These are phyloP conservation scores for Zygosaccharomyces pseudobailii DNA, from an alignment of 1,139 yeast genomes.

Conservation along the genomic window DNA sequence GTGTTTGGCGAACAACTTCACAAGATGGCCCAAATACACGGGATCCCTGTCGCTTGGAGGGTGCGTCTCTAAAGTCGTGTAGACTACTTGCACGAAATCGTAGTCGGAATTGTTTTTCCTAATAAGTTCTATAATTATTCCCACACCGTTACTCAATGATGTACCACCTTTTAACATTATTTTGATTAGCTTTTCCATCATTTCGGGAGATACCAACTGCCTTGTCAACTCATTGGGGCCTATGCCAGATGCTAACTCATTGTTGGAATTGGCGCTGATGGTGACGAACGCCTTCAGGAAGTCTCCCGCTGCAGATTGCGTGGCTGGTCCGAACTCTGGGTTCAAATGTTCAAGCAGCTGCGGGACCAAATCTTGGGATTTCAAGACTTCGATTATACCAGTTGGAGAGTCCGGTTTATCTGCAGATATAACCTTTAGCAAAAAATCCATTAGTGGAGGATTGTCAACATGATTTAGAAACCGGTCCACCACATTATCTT, in stretches of 20 bases:
- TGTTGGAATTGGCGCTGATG: conserved; percentile 84
- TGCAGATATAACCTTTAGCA: conserved; percentile 56
- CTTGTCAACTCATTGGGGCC: conserved; percentile 96
- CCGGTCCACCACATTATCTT: conserved; percentile 48
- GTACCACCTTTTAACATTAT: conserved; percentile 90
- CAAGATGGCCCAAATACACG: conserved; percentile 82
- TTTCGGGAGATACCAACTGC: conserved; percentile 73
- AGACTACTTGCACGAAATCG: conserved; percentile 83
- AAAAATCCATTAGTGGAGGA: conserved; percentile 72
- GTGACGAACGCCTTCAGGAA: conserved; percentile 90
- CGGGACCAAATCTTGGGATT: conserved; percentile 48
- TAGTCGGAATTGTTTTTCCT: conserved; percentile 95
- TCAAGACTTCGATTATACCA: conserved; percentile 52
- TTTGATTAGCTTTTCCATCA: conserved; percentile 60
- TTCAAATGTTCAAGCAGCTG: conserved; percentile 49
- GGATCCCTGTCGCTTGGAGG: conserved; percentile 97
- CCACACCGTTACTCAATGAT: conserved; percentile 92
- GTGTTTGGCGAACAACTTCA: conserved; percentile 71
- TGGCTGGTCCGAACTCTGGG: conserved; percentile 50
- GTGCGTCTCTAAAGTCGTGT: conserved; percentile 81
- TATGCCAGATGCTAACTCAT: conserved; percentile 69
- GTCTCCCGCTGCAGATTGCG: conserved; percentile 93
- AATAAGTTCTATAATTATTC: conserved; percentile 89
- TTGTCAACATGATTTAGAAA: conserved; percentile 53
- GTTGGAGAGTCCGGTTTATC: conserved; percentile 64